Base-by-base conservation (phyloP, 2,329 filamentous ascomycete species). In the Trichoderma atroviride region DNA sequence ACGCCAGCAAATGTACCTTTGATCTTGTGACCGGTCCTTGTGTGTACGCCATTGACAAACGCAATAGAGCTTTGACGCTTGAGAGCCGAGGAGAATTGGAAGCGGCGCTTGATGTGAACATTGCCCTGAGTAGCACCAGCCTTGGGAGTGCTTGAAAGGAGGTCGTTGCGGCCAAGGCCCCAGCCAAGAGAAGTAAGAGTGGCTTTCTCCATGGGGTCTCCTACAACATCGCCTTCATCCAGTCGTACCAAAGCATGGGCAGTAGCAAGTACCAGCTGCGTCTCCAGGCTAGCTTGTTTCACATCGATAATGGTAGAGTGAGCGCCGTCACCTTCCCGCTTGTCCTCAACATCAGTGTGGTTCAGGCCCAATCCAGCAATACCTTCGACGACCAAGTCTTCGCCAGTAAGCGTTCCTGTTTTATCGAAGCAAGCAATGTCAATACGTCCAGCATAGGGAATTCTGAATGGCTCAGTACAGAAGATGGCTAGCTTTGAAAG, bases 351-450 rank as follows among this genome's bases (percentile, higher is more conserved):
- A 37, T 89, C 89, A 33, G 85, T 79, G 67, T 91, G 86, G 29
- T 90, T 91, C 33, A 97, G 86, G 14, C 88, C 90, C 33, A 98
- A 86, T 19, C 96, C 96, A 71, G 96, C 96, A 79, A 99, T 95
- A 76, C 96, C 96, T 78, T 99, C 95, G 24, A 99, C 96, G 13
- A 99, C 94, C 55, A 99, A 85, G 78, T 99, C 95, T 79, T 99
- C 96, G 61, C 96, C 96, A 47, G 96, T 99, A 70, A 99, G 82
- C 1, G 96, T 99, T 73, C 96, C 96, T 14, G 96, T 99, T 85
- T 99, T 99, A 82, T 99, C 96, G 74, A 99, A 99, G 83, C 96
- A 99, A 72, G 96, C 94, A 66, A 99, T 87, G 79, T 99, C 96
- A 70, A 99, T 92, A 72, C 96, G 92, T 37, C 96, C 96, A 73